These are phyloP conservation scores for Ceratocystiopsis minuta DNA, from an alignment of 2,329 filamentous ascomycete species.

Conservation along the genomic window DNA sequence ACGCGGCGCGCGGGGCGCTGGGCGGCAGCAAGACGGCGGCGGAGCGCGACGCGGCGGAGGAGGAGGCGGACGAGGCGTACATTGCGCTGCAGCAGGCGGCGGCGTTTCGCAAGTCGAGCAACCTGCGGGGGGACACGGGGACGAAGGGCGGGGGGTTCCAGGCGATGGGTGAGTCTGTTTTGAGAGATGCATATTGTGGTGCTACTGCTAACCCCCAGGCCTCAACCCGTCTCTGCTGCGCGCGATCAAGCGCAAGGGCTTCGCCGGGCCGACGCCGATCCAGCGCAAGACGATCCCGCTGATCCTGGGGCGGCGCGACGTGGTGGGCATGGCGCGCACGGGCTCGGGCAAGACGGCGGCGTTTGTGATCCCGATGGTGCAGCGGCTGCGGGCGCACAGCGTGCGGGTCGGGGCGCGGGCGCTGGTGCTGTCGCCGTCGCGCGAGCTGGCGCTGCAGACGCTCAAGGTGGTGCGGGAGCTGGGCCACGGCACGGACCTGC, in stretches of 20 bases:
- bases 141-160: conserved; percentile 97
- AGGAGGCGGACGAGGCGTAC: conserved; percentile 66
- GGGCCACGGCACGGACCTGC: conserved; percentile 74
- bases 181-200: background rate
- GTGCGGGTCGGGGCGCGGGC: conserved; percentile 71
- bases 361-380: conserved; percentile 97
- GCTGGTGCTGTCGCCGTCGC: conserved; percentile 76
- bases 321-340: conserved; percentile 98
- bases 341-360: conserved; percentile 96
- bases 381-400: conserved; percentile 77
- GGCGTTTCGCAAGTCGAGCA: conserved; percentile 69
- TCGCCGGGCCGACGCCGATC: conserved; percentile 90
- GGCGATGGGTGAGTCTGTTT: conserved; percentile 49
- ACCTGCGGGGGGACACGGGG: conserved; percentile 65
- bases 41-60: conserved; percentile 24
- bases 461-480: conserved; percentile 94
- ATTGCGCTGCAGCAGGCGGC: conserved; percentile 78
- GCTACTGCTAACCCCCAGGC: conserved; percentile 22
- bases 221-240: conserved; percentile 71
- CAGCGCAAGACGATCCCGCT: conserved; percentile 92
- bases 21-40: conserved; percentile 15
- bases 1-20: conserved; percentile 25
- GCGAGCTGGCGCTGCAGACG: conserved; percentile 88
- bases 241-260: conserved; percentile 84
- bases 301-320: conserved; percentile 75